Evolutionary conservation across 306 rosid genomes (phyloP).

Genomic region (Calophaca sinica): DNA sequence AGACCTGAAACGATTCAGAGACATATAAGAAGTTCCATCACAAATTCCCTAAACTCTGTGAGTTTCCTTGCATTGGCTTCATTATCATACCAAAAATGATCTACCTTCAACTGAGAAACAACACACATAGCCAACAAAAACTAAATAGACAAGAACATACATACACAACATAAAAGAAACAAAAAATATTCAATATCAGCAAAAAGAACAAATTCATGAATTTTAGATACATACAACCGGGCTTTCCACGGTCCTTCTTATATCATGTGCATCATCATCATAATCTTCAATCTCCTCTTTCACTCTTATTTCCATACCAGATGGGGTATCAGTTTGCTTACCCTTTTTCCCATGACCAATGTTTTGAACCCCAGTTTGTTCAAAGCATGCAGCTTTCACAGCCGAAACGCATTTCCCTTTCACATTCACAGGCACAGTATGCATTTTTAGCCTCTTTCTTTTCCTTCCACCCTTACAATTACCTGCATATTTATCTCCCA

Average conservation of each 20-base stretch:
- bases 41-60: too few relatives aligned
- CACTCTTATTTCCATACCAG: background rate
- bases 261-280: background rate
- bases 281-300: constrained; percentile 40
- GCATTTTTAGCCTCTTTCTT: background rate
- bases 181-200: background rate
- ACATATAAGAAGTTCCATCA: too few relatives aligned
- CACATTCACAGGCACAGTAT: background rate
- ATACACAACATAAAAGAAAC: background rate
- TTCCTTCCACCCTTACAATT: too few relatives aligned
- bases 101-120: constrained; percentile 43
- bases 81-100: background rate
- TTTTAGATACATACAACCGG: constrained; percentile 25
- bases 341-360: background rate
- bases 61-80: too few relatives aligned
- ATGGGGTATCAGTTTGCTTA: background rate
- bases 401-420: background rate
- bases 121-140: constrained; percentile 7
- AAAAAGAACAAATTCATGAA: background rate
- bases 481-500: too few relatives aligned
- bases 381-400: constrained; percentile 15
- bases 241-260: background rate
- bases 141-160: background rate
- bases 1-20: background rate
- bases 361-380: background rate